phyloP scores from a whole-genome alignment of 345 rosid species.

The Acer negundo region DNA sequence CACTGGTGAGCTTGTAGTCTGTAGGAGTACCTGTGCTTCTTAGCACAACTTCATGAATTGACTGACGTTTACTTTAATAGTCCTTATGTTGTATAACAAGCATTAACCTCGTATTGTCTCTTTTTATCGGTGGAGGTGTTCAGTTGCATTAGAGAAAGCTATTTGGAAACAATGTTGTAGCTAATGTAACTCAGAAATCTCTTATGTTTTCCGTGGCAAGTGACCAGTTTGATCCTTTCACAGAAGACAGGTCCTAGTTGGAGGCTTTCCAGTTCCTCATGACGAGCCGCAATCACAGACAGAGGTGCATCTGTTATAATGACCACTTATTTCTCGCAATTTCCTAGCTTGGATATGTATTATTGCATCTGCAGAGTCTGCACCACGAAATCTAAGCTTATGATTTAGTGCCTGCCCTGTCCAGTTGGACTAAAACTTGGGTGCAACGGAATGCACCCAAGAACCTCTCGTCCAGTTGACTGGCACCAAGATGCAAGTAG shows the following conservation, averaged over 20 bases:
- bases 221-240: constrained; percentile 47
- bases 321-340: constrained; percentile 68
- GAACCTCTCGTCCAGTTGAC: too few relatives aligned
- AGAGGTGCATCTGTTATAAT: constrained; percentile 79
- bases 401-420: background rate
- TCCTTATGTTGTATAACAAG: background rate
- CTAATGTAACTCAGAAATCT: background rate
- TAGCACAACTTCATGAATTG: too few relatives aligned
- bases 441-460: too few relatives aligned
- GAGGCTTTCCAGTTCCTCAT: constrained; percentile 70
- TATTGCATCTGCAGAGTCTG: constrained; percentile 79
- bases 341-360: constrained; percentile 63
- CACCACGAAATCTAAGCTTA: constrained; percentile 72
- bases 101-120: background rate
- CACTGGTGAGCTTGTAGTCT: background rate
- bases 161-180: background rate
- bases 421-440: too few relatives aligned
- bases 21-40: background rate
- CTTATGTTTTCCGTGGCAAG: too few relatives aligned
- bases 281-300: constrained; percentile 71
- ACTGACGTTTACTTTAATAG: background rate
- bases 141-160: background rate
- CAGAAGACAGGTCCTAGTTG: constrained; percentile 86
- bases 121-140: background rate
- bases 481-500: too few relatives aligned